phyloP scores from a whole-genome alignment of 768 basidiomycete species.

The Suillus subalutaceus region DNA sequence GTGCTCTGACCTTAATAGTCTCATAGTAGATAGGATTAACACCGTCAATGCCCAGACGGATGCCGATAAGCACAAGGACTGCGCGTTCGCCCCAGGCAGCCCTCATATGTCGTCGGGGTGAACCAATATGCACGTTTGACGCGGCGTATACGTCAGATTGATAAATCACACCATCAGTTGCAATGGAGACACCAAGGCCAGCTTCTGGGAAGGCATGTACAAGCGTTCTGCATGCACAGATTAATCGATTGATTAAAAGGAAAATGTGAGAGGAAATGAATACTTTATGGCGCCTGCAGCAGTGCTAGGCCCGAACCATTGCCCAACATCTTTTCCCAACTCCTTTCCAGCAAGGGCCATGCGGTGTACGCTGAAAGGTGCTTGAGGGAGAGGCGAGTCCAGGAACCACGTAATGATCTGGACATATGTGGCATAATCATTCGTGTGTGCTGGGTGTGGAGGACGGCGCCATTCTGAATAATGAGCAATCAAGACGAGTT shows the following conservation, averaged over 20 bases:
- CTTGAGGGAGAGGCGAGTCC: conserved; percentile 80
- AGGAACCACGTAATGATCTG: conserved; percentile 94
- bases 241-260: conserved; percentile 12
- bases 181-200: conserved; percentile 79
- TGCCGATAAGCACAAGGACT: conserved; percentile 84
- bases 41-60: conserved; percentile 87
- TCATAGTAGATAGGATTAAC: conserved; percentile 97
- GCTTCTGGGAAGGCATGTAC: conserved; percentile 80
- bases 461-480: conserved; percentile 83
- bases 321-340: conserved; percentile 91
- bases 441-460: conserved; percentile 55
- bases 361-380: conserved; percentile 93
- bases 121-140: conserved; percentile 44
- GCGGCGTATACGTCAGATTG: conserved; percentile 86
- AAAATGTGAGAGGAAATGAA: not conserved
- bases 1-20: conserved; percentile 63
- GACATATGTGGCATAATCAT: conserved; percentile 84
- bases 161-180: conserved; percentile 81
- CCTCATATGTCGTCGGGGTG: conserved; percentile 34
- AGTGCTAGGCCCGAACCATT: conserved; percentile 98
- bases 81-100: conserved; percentile 77
- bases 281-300: conserved; percentile 97
- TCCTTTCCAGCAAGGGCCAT: conserved; percentile 96
- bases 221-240: conserved; percentile 55
- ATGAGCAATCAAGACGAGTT: conserved; percentile 16